Conservation (phyloP, 768 basidiomycete genomes). For the Macrolepiota dolichaula region DNA sequence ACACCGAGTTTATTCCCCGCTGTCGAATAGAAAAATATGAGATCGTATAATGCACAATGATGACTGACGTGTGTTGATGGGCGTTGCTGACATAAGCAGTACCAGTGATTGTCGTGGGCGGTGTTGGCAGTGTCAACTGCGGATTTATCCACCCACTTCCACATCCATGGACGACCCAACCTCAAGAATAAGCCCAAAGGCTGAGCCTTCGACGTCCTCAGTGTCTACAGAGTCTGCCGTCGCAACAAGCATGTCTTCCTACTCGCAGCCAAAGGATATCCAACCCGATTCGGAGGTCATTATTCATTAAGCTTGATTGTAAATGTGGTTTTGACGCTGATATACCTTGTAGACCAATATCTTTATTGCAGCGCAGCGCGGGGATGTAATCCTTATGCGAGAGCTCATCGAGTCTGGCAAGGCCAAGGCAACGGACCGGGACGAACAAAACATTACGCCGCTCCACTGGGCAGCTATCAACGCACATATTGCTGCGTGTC, state of each 20-base stretch:
- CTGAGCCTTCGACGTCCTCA: conserved; percentile 45
- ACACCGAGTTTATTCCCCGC: not conserved
- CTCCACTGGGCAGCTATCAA: conserved; percentile 99
- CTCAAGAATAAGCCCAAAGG: conserved; percentile 36
- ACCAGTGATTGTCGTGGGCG: not conserved
- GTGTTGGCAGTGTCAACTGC: conserved; percentile 7
- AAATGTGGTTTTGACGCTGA: not conserved
- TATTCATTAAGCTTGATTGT: conserved; percentile 2
- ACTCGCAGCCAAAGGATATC: conserved; percentile 34
- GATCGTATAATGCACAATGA: not conserved
- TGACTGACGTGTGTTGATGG: not conserved
- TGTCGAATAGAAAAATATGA: not conserved
- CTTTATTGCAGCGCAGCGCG: conserved; percentile 84
- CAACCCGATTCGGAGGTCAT: conserved; percentile 36
- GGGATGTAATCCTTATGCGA: conserved; percentile 66
- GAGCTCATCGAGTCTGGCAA: conserved; percentile 68
- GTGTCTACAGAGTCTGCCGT: conserved; percentile 45
- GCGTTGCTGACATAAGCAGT: conserved; percentile 5
- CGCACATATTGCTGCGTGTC: conserved; percentile 86
- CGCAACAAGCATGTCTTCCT: conserved; percentile 45
- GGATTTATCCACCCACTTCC: not conserved
- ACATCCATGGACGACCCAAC: conserved; percentile 36
- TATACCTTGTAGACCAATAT: conserved; percentile 50
- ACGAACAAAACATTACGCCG: conserved; percentile 90
- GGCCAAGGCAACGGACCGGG: conserved; percentile 73